These are phyloP conservation scores for Pterulicium gracile DNA, from an alignment of 1,284 basidiomycete species.

Conservation along the genomic window DNA sequence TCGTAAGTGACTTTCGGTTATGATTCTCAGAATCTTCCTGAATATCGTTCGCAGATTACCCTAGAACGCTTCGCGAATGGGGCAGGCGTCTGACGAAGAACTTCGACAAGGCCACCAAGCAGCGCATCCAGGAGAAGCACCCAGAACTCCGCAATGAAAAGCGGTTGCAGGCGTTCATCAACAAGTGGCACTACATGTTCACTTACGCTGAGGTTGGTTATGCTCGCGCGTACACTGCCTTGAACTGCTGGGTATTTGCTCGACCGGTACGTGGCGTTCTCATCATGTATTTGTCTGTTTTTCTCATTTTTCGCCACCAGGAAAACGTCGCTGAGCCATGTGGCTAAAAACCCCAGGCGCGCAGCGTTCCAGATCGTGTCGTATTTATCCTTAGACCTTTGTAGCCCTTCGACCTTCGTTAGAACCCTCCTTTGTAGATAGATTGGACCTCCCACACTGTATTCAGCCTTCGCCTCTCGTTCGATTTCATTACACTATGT, in stretches of 20 bases:
- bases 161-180: constrained; percentile 30
- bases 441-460: no score
- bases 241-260: constrained; percentile 34
- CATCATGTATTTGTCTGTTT: background rate
- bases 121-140: constrained; percentile 24
- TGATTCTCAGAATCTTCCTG: no score
- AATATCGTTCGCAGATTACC: constrained; percentile 59
- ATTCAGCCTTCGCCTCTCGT: no score
- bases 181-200: constrained; percentile 45
- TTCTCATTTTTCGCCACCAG: background rate
- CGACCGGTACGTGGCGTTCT: constrained; percentile 21
- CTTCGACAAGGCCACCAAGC: constrained; percentile 19
- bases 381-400: no score
- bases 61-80: constrained; percentile 64
- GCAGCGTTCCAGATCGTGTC: no score
- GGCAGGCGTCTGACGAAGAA: constrained; percentile 37
- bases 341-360: background rate
- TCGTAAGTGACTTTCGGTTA: constrained; percentile 24
- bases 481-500: no score
- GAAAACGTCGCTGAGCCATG: background rate
- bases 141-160: constrained; percentile 25
- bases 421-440: no score
- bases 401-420: no score
- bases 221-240: constrained; percentile 37
- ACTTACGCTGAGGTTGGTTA: constrained; percentile 42